A percentile compares a stretch with the other conserved stretches of the same genome.
Evolutionary conservation across 768 basidiomycete genomes (phyloP).

Genomic region (Podaxis rugospora): DNA sequence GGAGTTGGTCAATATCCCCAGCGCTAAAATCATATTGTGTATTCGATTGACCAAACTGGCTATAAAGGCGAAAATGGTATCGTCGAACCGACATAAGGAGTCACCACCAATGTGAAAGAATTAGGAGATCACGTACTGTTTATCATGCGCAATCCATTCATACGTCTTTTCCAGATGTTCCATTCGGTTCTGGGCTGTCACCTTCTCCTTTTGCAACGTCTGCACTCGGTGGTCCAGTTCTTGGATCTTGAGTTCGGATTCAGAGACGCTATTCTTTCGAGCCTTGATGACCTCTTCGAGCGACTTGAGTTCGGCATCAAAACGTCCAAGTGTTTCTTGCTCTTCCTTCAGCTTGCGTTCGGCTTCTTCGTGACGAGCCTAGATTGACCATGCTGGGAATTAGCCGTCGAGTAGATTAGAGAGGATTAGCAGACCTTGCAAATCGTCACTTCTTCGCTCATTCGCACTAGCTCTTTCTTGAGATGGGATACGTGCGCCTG

Average conservation of each 20-base stretch:
- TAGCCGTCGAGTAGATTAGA: slow-evolving; percentile 11
- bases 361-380: slow-evolving; percentile 52
- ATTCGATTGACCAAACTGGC: slow-evolving; percentile 79
- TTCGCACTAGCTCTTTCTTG: slow-evolving; percentile 56
- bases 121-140: slow-evolving; percentile 53
- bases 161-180: slow-evolving; percentile 74
- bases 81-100: not conserved
- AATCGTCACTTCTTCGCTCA: slow-evolving; percentile 43
- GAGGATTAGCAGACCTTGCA: slow-evolving; percentile 36
- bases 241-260: slow-evolving; percentile 62
- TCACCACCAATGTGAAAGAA: not conserved
- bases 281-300: slow-evolving; percentile 79
- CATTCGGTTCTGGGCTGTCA: slow-evolving; percentile 45
- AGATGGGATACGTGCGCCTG: slow-evolving; percentile 46
- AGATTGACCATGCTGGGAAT: not conserved
- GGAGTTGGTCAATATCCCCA: slow-evolving; percentile 55
- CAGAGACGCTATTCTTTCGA: slow-evolving; percentile 66
- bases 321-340: slow-evolving; percentile 80
- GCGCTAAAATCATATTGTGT: slow-evolving; percentile 77
- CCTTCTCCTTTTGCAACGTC: slow-evolving; percentile 69
- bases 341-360: slow-evolving; percentile 78
- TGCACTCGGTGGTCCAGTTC: slow-evolving; percentile 61
- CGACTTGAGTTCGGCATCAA: slow-evolving; percentile 83
- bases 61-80: slow-evolving; percentile 22
- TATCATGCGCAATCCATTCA: slow-evolving; percentile 87